Percentiles rank a stretch among this genome's conserved stretches.
phyloP scores from a whole-genome alignment of 495 filamentous ascomycete genomes.

The Trichodelitschia bisporula region DNA sequence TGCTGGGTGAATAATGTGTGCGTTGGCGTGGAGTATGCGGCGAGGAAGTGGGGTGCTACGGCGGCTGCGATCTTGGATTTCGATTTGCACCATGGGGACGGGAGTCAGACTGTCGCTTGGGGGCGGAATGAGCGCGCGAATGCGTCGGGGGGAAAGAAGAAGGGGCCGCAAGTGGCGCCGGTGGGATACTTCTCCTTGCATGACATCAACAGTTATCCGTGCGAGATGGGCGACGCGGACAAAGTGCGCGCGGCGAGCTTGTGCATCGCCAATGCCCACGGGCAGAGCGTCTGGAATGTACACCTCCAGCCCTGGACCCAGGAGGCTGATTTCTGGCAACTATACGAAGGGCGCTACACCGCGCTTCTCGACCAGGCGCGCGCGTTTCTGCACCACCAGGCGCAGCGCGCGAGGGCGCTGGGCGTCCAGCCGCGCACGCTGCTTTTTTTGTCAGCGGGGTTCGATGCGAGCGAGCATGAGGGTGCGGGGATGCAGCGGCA shows the following conservation, averaged over 20 bases:
- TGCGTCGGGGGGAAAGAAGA: not conserved
- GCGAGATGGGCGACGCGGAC: conserved; percentile 66
- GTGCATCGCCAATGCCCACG: conserved; percentile 77
- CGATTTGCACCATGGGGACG: conserved; percentile 90
- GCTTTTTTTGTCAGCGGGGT: conserved; percentile 85
- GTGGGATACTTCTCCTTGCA: conserved; percentile 93
- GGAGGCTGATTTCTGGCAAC: conserved; percentile 59
- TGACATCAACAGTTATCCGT: conserved; percentile 94
- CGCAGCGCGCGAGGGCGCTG: conserved; percentile 29
- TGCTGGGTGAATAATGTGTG: conserved; percentile 99
- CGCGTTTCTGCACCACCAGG: conserved; percentile 41
- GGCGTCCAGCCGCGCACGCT: conserved; percentile 47
- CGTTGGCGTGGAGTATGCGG: conserved; percentile 79
- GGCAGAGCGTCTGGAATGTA: conserved; percentile 89
- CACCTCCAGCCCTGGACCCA: conserved; percentile 74
- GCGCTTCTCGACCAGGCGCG: conserved; percentile 59
- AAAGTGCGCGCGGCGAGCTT: conserved; percentile 80
- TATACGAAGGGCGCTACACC: conserved; percentile 57
- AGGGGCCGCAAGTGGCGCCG: conserved; percentile 15
- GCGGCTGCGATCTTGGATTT: conserved; percentile 95
- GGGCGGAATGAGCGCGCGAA: conserved; percentile 43
- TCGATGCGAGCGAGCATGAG: conserved; percentile 93
- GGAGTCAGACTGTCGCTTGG: conserved; percentile 83
- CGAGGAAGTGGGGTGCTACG: conserved; percentile 56
- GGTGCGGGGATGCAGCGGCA: conserved; percentile 82